phyloP scores from a whole-genome alignment of 306 rosid genomes.

The Sicyos baderoa region DNA sequence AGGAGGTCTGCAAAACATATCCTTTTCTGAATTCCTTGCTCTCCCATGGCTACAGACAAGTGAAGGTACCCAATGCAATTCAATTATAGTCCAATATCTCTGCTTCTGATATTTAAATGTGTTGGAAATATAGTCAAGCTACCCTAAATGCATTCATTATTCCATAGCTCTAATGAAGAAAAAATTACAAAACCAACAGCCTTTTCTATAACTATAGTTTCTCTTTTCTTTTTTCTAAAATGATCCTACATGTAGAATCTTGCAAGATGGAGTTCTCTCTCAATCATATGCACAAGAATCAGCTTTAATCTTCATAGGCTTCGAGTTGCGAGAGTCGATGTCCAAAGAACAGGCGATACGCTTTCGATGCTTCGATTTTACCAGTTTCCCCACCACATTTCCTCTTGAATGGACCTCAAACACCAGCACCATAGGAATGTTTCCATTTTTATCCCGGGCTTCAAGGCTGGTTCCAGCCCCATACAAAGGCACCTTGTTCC shows the following conservation, averaged over 20 bases:
- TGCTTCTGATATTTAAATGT: not conserved
- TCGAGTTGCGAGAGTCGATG: slow-evolving; percentile 34
- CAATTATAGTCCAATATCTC: not conserved
- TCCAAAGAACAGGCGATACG: slow-evolving; percentile 42
- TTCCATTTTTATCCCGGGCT: slow-evolving; percentile 31
- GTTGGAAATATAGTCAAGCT: not conserved
- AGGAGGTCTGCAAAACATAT: not conserved
- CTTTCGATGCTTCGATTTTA: slow-evolving; percentile 44
- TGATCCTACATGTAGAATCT: not conserved
- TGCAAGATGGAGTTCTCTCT: slow-evolving; percentile 18
- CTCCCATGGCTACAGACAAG: not conserved
- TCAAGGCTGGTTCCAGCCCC: slow-evolving; percentile 69
- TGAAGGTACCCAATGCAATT: not conserved
- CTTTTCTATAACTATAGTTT: not conserved
- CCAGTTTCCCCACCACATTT: slow-evolving; percentile 62
- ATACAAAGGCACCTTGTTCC: slow-evolving; percentile 65
- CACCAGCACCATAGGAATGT: slow-evolving; percentile 45
- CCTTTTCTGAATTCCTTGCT: slow-evolving; percentile 12
- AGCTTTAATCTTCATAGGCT: slow-evolving; percentile 43
- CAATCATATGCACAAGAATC: slow-evolving; percentile 42
- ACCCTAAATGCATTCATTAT: not conserved
- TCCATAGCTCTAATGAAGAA: not conserved
- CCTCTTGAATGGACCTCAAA: slow-evolving; percentile 54
- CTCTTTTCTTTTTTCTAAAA: not conserved
- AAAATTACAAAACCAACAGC: not conserved